phyloP scores from a whole-genome alignment of 139 green algal species.

The Penium margaritaceum region DNA sequence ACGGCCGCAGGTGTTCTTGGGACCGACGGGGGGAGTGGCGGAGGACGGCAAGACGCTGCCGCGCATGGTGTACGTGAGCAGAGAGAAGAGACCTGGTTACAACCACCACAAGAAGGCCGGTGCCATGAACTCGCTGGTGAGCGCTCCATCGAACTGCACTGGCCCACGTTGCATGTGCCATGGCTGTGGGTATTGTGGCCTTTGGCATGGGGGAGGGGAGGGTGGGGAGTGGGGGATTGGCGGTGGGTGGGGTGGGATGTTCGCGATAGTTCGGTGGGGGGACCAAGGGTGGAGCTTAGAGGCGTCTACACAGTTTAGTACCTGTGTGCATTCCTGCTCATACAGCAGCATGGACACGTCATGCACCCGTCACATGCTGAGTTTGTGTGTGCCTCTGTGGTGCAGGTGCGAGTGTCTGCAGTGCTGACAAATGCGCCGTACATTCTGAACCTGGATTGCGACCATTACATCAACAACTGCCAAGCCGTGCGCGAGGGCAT shows the following conservation, averaged over 20 bases:
- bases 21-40: constrained; percentile 9
- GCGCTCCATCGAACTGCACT: neutral
- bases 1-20: constrained; percentile 32
- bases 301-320: too few relatives aligned
- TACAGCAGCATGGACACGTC: too few relatives aligned
- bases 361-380: too few relatives aligned
- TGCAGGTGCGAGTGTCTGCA: constrained; percentile 19
- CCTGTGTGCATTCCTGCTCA: too few relatives aligned
- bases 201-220: too few relatives aligned
- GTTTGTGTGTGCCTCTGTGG: too few relatives aligned
- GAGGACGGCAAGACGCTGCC: constrained; percentile 15
- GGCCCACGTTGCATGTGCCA: too few relatives aligned
- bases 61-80: constrained; percentile 32
- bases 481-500: constrained; percentile 33
- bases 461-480: constrained; percentile 43
- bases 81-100: constrained; percentile 36
- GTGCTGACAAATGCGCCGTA: constrained; percentile 37
- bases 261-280: too few relatives aligned
- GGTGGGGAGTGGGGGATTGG: too few relatives aligned
- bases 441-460: constrained; percentile 43
- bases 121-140: constrained; percentile 34
- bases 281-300: too few relatives aligned
- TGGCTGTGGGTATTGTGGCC: too few relatives aligned
- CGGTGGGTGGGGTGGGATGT: too few relatives aligned
- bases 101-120: constrained; percentile 45